phyloP scores from a whole-genome alignment of 2,329 filamentous ascomycete genomes.

The Penicillium sp. region DNA sequence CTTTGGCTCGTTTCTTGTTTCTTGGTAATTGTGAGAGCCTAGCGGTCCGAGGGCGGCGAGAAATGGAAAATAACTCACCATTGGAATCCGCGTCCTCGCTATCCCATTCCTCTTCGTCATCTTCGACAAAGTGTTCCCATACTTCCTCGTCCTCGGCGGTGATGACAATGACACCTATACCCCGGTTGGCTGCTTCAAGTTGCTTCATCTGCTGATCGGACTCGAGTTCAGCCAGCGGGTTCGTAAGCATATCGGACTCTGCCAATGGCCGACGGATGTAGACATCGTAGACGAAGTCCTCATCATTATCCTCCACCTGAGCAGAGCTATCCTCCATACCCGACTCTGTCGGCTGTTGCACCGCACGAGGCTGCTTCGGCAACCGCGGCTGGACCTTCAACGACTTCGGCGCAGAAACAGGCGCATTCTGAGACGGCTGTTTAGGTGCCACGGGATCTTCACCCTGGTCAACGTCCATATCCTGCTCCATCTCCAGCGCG shows the following conservation, averaged over 20 bases:
- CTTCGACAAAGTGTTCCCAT: constrained; percentile 57
- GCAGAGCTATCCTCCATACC: constrained; percentile 10
- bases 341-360: background rate
- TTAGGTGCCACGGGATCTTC: constrained; percentile 1
- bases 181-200: constrained; percentile 32
- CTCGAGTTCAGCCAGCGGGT: constrained; percentile 33
- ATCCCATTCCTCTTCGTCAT: constrained; percentile 57
- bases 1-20: background rate
- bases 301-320: constrained; percentile 45
- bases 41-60: background rate
- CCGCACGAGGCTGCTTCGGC: constrained; percentile 29
- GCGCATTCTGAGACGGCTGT: constrained; percentile 4
- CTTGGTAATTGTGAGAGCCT: background rate
- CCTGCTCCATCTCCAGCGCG: constrained; percentile 42
- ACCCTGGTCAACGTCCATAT: constrained; percentile 25
- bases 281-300: constrained; percentile 61
- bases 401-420: constrained; percentile 24
- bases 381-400: constrained; percentile 40
- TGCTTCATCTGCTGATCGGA: constrained; percentile 28
- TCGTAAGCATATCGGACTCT: constrained; percentile 32
- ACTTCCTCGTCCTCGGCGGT: constrained; percentile 48
- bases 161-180: constrained; percentile 44
- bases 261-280: constrained; percentile 54
- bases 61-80: constrained; percentile 35
- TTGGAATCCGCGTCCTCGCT: constrained; percentile 64